Percentiles rank a stretch among this genome's conserved stretches.
phyloP scores from a whole-genome alignment of 306 rosid genomes.

The Fragaria iinumae region DNA sequence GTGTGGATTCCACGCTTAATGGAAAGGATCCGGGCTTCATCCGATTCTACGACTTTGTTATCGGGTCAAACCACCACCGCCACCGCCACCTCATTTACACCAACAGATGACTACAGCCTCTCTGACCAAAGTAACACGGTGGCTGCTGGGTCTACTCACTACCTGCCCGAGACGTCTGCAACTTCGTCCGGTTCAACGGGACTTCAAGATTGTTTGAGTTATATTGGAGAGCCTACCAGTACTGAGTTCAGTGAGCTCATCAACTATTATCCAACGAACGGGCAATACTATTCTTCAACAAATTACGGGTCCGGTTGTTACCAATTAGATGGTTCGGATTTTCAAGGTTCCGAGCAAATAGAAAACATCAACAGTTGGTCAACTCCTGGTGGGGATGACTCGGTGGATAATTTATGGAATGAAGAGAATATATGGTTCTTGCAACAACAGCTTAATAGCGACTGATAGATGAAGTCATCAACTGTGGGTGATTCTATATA shows the following conservation, averaged over 20 bases:
- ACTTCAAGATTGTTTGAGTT: conserved; percentile 22
- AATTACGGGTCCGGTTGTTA: conserved; percentile 9
- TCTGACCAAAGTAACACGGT: neutral
- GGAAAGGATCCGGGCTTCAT: conserved; percentile 59
- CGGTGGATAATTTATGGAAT: conserved; percentile 53
- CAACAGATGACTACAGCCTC: neutral
- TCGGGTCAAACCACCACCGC: neutral
- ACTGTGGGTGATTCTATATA: neutral
- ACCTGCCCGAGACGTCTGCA: conserved; percentile 9
- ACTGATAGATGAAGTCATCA: neutral
- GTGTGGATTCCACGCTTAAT: conserved; percentile 88
- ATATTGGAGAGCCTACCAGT: conserved; percentile 26
- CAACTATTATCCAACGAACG: neutral
- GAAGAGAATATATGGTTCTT: conserved; percentile 70
- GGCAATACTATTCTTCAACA: conserved; percentile 3
- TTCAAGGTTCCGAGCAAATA: neutral
- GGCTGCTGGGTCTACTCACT: neutral
- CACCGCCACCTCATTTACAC: neutral
- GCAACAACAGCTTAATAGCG: conserved; percentile 43
- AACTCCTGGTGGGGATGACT: conserved; percentile 36
- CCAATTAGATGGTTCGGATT: conserved; percentile 13
- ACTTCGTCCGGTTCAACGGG: conserved; percentile 31
- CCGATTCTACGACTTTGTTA: neutral
- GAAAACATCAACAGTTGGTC: conserved; percentile 25
- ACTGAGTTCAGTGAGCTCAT: neutral